Base-by-base conservation (phyloP, 805 yeast genomes). In the Saccharomycopsis malanga region DNA sequence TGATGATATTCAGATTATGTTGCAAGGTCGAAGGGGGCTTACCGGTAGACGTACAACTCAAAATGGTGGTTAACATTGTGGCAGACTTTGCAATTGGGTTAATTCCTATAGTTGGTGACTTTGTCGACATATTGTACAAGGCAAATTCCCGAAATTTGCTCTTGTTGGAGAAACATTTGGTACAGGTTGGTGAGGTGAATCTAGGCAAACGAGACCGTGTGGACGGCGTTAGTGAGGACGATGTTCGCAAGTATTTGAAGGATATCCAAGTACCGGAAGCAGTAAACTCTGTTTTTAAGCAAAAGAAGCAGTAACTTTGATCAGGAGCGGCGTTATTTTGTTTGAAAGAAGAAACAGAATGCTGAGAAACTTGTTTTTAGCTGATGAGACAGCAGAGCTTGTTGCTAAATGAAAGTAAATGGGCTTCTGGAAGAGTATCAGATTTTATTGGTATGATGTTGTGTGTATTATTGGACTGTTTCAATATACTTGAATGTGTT, bases 41-140 rank as follows among this genome's bases (percentile, higher is more conserved):
- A 37, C 87, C 88, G 0, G 57, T 70, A 14, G 74, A 70, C 51
- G 56, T 81, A 20, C 72, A 72, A 46, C 57, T 76, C 1, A 68
- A 72, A 42, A 83, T 86, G 78, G 54, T 78, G 48, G 64, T 74
- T 36, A 87, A 87, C 57, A 70, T 84, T n/a, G 57, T 68, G 18
- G 62, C 85, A 41, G 95, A 87, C 62, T 83, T 84, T 54, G 69
- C 71, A 2, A 62, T 87, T 27, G 87, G 91, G 2, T 65, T 87
- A 50, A 76, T 84, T 20, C 95, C 95, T 0, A 59, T 87, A 29
- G 76, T 85, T 20, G 95, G 95, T 23, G 85, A 79, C 54, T 58
- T 85, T 22, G 68, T 81, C 22, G 78, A 74, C 50, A 76, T 86
- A 23, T 79, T 81, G 0, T 87, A 81, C 65, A 83, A 84, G 64